Percentiles rank a stretch among this genome's conserved stretches.
These are phyloP conservation scores for Giardia duodenalis DNA, from an alignment of 208 protist species.

Conservation along the genomic window DNA sequence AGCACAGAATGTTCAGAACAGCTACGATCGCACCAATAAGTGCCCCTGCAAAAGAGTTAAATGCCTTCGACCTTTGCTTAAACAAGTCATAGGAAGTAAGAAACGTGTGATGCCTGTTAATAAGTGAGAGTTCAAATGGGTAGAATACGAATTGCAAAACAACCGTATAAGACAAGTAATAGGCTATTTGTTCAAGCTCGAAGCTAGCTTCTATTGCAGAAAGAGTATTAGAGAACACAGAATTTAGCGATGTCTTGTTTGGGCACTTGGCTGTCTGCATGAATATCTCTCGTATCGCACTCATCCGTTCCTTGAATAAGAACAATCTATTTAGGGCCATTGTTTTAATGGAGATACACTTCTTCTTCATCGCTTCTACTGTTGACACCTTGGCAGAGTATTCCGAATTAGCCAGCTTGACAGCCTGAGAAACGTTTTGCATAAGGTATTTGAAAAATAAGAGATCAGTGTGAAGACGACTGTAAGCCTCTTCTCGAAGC, in stretches of 20 bases:
- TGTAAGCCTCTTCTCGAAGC: background rate
- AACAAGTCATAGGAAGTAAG: background rate
- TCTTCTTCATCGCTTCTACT: background rate
- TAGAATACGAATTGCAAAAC: background rate
- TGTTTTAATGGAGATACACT: background rate
- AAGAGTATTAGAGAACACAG: background rate
- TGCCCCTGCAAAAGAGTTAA: background rate
- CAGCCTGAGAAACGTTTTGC: background rate
- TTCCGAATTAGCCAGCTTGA: background rate
- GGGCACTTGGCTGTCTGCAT: background rate
- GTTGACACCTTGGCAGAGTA: background rate
- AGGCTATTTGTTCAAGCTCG: background rate
- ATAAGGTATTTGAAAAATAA: background rate
- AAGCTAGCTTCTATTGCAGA: background rate
- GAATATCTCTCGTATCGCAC: background rate
- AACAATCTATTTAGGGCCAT: background rate
- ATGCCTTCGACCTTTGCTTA: background rate
- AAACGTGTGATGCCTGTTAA: background rate
- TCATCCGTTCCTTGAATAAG: background rate
- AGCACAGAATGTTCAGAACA: background rate
- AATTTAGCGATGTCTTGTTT: background rate
- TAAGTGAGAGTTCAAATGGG: background rate
- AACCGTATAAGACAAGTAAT: background rate
- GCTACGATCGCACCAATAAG: background rate
- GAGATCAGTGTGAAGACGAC: background rate